phyloP scores from a whole-genome alignment of 2,329 filamentous ascomycete species.

The Pseudofabraea citricarpa region DNA sequence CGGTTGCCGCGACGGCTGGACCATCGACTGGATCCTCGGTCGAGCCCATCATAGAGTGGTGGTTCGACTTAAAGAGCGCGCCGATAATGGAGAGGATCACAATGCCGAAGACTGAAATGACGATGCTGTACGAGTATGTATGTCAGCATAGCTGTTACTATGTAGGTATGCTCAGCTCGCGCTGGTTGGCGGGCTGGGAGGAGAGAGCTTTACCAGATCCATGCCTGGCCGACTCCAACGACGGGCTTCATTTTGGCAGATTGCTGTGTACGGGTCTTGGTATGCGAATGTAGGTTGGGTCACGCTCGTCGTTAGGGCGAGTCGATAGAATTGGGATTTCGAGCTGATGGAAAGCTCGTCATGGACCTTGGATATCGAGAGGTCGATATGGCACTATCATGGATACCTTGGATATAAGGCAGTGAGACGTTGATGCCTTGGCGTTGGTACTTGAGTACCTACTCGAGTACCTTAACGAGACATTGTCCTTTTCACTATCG shows the following conservation, averaged over 20 bases:
- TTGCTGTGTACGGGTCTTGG: no score
- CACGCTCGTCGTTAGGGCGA: no score
- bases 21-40: conserved; percentile 68
- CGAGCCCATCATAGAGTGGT: conserved; percentile 79
- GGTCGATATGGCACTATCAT: no score
- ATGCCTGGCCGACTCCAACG: conserved; percentile 86
- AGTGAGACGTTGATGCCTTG: no score
- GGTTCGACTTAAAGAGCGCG: conserved; percentile 70
- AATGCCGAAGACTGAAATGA: conserved; percentile 63
- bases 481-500: no score
- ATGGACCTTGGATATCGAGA: no score
- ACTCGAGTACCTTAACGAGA: no score
- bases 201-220: conserved; percentile 71
- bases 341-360: no score
- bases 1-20: conserved; percentile 72
- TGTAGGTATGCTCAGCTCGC: background rate
- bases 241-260: conserved; percentile 75
- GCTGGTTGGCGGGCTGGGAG: conserved; percentile 5
- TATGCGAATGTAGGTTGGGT: no score
- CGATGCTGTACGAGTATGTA: conserved; percentile 57
- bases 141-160: conserved; percentile 4
- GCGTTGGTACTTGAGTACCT: no score
- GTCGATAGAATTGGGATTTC: no score
- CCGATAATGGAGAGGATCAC: conserved; percentile 60
- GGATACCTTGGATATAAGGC: no score